A percentile compares a stretch with the other conserved stretches of the same genome.
These are phyloP conservation scores for Backusella australiensis DNA, from an alignment of 192 early-diverging fungal species.

Conservation along the genomic window DNA sequence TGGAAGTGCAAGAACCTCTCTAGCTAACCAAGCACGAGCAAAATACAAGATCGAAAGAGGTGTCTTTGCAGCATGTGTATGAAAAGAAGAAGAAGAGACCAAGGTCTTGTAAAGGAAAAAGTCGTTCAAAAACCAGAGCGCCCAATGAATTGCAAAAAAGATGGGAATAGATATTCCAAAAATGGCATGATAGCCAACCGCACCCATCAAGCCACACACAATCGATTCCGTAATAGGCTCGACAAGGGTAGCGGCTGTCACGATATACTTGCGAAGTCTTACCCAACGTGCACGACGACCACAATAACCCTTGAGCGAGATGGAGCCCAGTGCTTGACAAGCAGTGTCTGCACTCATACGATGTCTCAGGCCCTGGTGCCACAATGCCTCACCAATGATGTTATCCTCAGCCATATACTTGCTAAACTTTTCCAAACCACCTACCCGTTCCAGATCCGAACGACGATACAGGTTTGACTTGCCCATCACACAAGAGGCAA, in stretches of 20 bases:
- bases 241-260: constrained; percentile 79
- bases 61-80: constrained; percentile 3
- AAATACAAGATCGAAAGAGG: constrained; percentile 38
- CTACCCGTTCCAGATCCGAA: constrained; percentile 72
- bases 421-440: constrained; percentile 83
- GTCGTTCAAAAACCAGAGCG: constrained; percentile 32
- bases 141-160: constrained; percentile 26
- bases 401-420: constrained; percentile 96
- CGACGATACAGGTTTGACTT: constrained; percentile 94
- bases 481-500: constrained; percentile 90
- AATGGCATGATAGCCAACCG: constrained; percentile 63
- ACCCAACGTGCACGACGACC: constrained; percentile 88
- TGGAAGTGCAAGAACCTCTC: constrained; percentile 84
- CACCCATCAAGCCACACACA: constrained; percentile 67
- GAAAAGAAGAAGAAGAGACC: constrained; percentile 5
- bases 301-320: constrained; percentile 79
- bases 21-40: constrained; percentile 73
- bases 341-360: constrained; percentile 86
- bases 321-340: constrained; percentile 77
- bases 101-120: constrained; percentile 29
- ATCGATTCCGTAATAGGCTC: constrained; percentile 96
- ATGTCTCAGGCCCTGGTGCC: constrained; percentile 76
- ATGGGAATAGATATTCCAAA: constrained; percentile 28
- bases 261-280: constrained; percentile 91
- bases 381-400: constrained; percentile 84